Conservation (phyloP, 306 rosid species). For the Pyrus betulifolia region DNA sequence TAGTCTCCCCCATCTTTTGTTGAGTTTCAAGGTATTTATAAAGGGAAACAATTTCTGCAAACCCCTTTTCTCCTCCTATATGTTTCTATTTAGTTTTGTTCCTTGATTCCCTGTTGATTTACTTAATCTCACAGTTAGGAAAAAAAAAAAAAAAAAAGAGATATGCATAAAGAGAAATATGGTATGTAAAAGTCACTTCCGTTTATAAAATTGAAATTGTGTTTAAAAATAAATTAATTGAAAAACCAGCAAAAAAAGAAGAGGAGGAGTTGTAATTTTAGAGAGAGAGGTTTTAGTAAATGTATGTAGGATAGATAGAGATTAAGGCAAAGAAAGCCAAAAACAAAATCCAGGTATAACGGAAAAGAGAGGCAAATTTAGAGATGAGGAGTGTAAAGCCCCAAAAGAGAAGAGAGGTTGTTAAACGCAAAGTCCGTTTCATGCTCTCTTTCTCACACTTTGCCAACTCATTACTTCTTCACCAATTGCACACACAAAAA, state of each 20-base stretch:
- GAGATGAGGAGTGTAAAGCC: conserved; percentile 32
- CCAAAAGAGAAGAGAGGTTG: conserved; percentile 20
- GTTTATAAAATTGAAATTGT: not conserved
- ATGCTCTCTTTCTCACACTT: conserved; percentile 92
- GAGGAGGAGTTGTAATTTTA: not conserved
- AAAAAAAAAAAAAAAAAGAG: too few species aligned
- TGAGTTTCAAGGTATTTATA: conserved; percentile 4
- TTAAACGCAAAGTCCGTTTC: conserved; percentile 47
- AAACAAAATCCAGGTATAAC: conserved; percentile 38
- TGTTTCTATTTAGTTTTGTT: too few species aligned
- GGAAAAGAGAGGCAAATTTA: conserved; percentile 53
- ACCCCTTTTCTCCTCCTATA: not conserved
- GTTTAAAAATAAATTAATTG: not conserved
- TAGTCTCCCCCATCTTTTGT: conserved; percentile 11
- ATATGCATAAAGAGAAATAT: not conserved
- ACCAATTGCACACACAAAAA: not conserved
- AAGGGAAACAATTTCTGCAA: not conserved
- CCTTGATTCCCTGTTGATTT: too few species aligned
- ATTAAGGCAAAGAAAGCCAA: conserved; percentile 3
- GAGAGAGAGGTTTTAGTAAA: conserved; percentile 32
- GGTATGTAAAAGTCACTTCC: too few species aligned
- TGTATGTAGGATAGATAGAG: conserved; percentile 13
- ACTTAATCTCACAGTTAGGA: too few species aligned
- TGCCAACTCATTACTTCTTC: conserved; percentile 44
- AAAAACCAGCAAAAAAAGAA: not conserved